phyloP scores from a whole-genome alignment of 2,329 filamentous ascomycete species.

The Dissoconium aciculare region DNA sequence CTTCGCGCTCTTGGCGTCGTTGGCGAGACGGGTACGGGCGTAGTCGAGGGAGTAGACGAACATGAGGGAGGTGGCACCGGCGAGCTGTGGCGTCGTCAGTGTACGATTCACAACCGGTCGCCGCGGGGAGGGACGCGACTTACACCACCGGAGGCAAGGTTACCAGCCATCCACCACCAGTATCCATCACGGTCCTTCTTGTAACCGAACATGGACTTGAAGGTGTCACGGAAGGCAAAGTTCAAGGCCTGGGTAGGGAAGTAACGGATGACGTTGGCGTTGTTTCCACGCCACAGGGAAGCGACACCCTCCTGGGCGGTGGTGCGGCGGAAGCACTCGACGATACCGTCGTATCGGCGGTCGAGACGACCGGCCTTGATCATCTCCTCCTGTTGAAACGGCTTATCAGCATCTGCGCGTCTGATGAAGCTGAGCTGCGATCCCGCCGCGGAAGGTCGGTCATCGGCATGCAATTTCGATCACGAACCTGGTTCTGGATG shows the following conservation, averaged over 20 bases:
- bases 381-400: conserved; percentile 88
- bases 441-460: conserved; percentile 3
- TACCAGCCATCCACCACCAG: conserved; percentile 97
- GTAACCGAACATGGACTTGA: conserved; percentile 99
- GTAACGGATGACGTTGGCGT: conserved; percentile 99
- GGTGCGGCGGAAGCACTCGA: conserved; percentile 91
- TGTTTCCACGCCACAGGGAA: conserved; percentile 98
- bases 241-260: conserved; percentile 99
- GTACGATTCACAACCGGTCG: neutral
- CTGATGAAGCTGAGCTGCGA: too few species aligned
- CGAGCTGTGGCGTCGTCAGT: conserved; percentile 42
- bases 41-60: conserved; percentile 99
- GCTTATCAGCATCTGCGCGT: conserved; percentile 3
- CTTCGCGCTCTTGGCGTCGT: conserved; percentile 99
- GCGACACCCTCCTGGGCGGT: conserved; percentile 80
- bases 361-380: conserved; percentile 95
- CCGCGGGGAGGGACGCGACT: conserved; percentile 32
- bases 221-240: conserved; percentile 99
- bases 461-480: conserved; percentile 1
- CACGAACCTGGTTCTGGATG: conserved; percentile 98
- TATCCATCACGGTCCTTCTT: conserved; percentile 99
- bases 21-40: conserved; percentile 99
- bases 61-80: conserved; percentile 97
- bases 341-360: conserved; percentile 88
- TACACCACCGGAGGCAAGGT: conserved; percentile 99